Evolutionary conservation across 208 protist species (phyloP).

Genomic region (Wallacemonas collosoma): DNA sequence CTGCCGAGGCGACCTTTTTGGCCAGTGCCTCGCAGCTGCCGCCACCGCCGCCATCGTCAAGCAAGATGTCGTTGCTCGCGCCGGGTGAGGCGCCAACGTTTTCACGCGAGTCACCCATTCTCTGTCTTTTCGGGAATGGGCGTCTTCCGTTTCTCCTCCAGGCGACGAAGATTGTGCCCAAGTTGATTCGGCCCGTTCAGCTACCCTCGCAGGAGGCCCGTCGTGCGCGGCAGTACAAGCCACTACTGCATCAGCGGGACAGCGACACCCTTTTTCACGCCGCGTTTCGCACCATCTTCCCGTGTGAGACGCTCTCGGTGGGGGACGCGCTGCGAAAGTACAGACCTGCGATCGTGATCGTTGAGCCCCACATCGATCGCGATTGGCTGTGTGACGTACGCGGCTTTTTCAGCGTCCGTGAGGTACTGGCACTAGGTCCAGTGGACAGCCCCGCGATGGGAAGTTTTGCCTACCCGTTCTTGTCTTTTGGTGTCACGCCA

Average conservation of each 20-base stretch:
- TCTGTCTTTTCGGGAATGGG: conserved; percentile 75
- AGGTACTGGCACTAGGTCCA: conserved; percentile 61
- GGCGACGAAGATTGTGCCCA: conserved; percentile 34
- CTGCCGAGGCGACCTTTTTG: conserved; percentile 36
- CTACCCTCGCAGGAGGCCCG: conserved; percentile 36
- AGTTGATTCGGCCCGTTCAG: conserved; percentile 45
- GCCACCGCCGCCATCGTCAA: neutral
- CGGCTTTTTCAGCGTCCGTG: conserved; percentile 69
- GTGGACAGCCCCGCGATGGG: conserved; percentile 79
- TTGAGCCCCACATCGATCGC: conserved; percentile 74
- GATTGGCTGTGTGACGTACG: conserved; percentile 73
- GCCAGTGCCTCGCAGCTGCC: neutral
- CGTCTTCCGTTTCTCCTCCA: conserved; percentile 65
- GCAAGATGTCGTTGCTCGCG: neutral
- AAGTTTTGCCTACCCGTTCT: conserved; percentile 67
- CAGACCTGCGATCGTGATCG: conserved; percentile 54
- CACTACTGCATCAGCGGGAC: conserved; percentile 33
- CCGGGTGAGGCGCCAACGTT: conserved; percentile 20
- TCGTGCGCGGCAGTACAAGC: conserved; percentile 29
- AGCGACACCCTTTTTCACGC: conserved; percentile 21
- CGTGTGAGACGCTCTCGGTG: conserved; percentile 56
- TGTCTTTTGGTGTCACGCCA: conserved; percentile 71
- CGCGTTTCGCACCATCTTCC: conserved; percentile 40
- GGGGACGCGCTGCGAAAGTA: conserved; percentile 67
- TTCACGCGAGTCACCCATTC: conserved; percentile 44